Conservation (phyloP, 1,284 basidiomycete genomes). For the Moesziomyces antarcticus region DNA sequence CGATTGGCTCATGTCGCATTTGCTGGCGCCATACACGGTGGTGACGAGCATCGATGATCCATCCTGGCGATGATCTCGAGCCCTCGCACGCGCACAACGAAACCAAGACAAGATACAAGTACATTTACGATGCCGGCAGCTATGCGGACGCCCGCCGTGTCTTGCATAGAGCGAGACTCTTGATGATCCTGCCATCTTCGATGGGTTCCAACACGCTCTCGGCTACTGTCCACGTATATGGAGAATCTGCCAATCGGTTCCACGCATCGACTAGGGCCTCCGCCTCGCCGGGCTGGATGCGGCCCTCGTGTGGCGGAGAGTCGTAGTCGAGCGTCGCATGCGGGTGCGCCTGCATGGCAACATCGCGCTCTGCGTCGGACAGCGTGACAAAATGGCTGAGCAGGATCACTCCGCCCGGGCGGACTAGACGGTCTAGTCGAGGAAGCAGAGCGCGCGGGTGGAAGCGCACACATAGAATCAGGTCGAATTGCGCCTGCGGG, state of each 20-base stretch:
- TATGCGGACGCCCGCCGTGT: background rate
- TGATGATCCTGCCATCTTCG: slow-evolving; percentile 37
- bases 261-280: slow-evolving; percentile 23
- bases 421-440: slow-evolving; percentile 15
- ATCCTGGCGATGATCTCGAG: slow-evolving; percentile 16
- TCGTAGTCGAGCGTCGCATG: slow-evolving; percentile 23
- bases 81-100: background rate
- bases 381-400: slow-evolving; percentile 42
- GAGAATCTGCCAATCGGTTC: slow-evolving; percentile 1
- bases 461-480: slow-evolving; percentile 40
- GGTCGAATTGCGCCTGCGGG: slow-evolving; percentile 9
- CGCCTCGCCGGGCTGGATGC: slow-evolving; percentile 32
- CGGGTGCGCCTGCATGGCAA: slow-evolving; percentile 2
- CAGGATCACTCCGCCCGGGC: slow-evolving; percentile 22
- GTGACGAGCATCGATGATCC: slow-evolving; percentile 43
- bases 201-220: slow-evolving; percentile 29
- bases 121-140: background rate
- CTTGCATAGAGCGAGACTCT: slow-evolving; percentile 26
- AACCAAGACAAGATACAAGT: background rate
- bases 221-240: slow-evolving; percentile 19
- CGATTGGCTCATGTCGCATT: slow-evolving; percentile 59
- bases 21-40: slow-evolving; percentile 47
- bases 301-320: slow-evolving; percentile 31
- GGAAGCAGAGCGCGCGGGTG: slow-evolving; percentile 27
- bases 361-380: slow-evolving; percentile 10